Percentiles rank a stretch among this genome's conserved stretches.
These are phyloP conservation scores for Alternaria postmessia DNA, from an alignment of 2,329 filamentous ascomycete species.

Conservation along the genomic window DNA sequence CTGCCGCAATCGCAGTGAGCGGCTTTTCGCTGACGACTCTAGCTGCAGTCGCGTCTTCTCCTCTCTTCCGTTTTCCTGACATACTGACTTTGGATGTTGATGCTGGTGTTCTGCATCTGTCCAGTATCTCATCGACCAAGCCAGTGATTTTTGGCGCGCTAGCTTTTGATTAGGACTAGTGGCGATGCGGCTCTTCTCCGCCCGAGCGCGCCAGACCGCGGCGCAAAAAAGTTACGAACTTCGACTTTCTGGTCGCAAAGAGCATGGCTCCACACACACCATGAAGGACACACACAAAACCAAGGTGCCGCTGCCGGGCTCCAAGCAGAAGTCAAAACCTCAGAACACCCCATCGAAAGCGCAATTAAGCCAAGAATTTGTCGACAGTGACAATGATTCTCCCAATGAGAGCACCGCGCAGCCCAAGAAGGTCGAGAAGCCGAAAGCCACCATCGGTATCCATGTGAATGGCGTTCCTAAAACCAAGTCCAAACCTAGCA, in stretches of 20 bases:
- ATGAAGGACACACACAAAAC: slow-evolving; percentile 50
- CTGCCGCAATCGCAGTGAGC: slow-evolving; percentile 46
- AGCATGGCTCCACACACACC: slow-evolving; percentile 21
- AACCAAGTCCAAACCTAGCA: slow-evolving; percentile 22
- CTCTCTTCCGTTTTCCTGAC: slow-evolving; percentile 45
- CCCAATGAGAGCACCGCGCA: slow-evolving; percentile 28
- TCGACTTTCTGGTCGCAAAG: slow-evolving; percentile 21
- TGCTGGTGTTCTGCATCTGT: slow-evolving; percentile 8
- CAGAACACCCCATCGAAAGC: slow-evolving; percentile 30
- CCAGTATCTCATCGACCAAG: slow-evolving; percentile 1
- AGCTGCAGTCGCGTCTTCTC: slow-evolving; percentile 8
- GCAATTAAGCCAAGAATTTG: slow-evolving; percentile 47
- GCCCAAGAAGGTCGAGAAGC: slow-evolving; percentile 28
- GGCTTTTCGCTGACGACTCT: slow-evolving; percentile 25
- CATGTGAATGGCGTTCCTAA: slow-evolving; percentile 40
- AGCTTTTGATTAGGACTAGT: slow-evolving; percentile 5
- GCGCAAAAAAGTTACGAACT: slow-evolving; percentile 42
- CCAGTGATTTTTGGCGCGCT: slow-evolving; percentile 17
- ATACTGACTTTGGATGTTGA: slow-evolving; percentile 25
- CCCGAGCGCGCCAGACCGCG: slow-evolving; percentile 22
- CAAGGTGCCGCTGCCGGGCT: slow-evolving; percentile 44
- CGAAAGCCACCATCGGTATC: slow-evolving; percentile 41
- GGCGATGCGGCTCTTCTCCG: slow-evolving; percentile 16
- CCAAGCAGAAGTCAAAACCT: slow-evolving; percentile 37
- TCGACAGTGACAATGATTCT: slow-evolving; percentile 46